phyloP scores from a whole-genome alignment of 2,329 filamentous ascomycete genomes.

The Leptoxyphium fumago region DNA sequence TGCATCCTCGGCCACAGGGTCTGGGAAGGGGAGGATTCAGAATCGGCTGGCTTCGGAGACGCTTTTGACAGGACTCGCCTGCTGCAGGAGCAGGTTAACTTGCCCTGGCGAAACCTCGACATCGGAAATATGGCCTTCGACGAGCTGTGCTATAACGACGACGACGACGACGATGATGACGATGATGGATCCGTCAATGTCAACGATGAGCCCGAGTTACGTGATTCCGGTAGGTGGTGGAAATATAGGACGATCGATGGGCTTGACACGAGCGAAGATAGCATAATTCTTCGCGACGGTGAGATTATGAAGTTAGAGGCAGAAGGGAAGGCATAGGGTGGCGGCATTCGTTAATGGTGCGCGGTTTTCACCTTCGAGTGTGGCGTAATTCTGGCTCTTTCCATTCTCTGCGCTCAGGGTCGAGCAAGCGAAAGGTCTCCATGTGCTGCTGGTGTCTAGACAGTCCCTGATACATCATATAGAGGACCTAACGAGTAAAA shows the following conservation, averaged over 20 bases:
- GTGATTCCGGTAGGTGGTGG: neutral
- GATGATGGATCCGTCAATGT: too few species aligned
- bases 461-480: too few species aligned
- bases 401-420: too few species aligned
- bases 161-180: slow-evolving; percentile 1
- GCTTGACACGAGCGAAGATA: neutral
- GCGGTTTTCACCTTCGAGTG: too few species aligned
- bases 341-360: too few species aligned
- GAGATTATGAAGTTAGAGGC: neutral
- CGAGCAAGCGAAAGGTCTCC: too few species aligned
- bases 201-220: neutral
- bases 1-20: slow-evolving; percentile 1
- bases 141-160: slow-evolving; percentile 1
- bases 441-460: too few species aligned
- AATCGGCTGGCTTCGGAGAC: slow-evolving; percentile 1
- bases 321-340: neutral
- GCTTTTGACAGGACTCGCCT: slow-evolving; percentile 4
- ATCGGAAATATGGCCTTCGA: slow-evolving; percentile 9
- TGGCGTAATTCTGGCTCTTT: too few species aligned
- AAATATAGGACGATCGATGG: neutral
- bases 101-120: slow-evolving; percentile 7
- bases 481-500: too few species aligned
- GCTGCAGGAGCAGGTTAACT: slow-evolving; percentile 5
- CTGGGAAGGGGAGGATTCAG: neutral
- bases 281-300: neutral